These are phyloP conservation scores for Jamesozyma hellenica DNA, from an alignment of 805 yeast genomes.

Conservation along the genomic window DNA sequence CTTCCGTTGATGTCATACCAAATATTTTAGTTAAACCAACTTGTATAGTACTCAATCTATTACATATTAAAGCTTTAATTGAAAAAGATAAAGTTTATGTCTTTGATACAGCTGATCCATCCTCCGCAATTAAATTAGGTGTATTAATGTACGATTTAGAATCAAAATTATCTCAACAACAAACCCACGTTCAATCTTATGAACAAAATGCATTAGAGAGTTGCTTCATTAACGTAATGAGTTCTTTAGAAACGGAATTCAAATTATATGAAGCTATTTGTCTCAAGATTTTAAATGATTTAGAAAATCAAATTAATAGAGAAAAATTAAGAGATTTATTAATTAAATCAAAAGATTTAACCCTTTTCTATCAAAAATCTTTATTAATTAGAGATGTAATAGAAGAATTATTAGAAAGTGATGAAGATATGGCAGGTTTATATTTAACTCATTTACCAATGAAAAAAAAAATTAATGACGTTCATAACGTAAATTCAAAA, in stretches of 20 bases:
- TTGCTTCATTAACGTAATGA: constrained; percentile 70
- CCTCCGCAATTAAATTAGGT: constrained; percentile 62
- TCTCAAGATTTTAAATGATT: constrained; percentile 52
- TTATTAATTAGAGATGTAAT: constrained; percentile 67
- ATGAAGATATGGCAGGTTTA: constrained; percentile 76
- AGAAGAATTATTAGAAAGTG: constrained; percentile 77
- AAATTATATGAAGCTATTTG: constrained; percentile 47
- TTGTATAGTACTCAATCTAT: constrained; percentile 70
- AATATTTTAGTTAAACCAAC: constrained; percentile 67
- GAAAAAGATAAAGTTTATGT: constrained; percentile 69
- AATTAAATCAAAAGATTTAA: constrained; percentile 59
- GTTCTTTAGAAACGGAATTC: constrained; percentile 67
- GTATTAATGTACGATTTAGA: constrained; percentile 79
- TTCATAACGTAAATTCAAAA: constrained; percentile 73
- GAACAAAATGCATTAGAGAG: constrained; percentile 81
- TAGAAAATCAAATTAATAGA: constrained; percentile 75
- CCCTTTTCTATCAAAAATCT: constrained; percentile 66
- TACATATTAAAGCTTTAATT: constrained; percentile 86
- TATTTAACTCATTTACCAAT: constrained; percentile 36
- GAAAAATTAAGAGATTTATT: constrained; percentile 63
- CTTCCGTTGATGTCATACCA: constrained; percentile 78
- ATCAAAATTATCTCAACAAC: constrained; percentile 40
- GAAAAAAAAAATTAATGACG: constrained; percentile 49
- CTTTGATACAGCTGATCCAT: constrained; percentile 52
- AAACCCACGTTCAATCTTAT: constrained; percentile 39